Percentiles rank a stretch among this genome's conserved stretches.
These are phyloP conservation scores for Leishmania guyanensis DNA, from an alignment of 208 protist species.

Conservation along the genomic window DNA sequence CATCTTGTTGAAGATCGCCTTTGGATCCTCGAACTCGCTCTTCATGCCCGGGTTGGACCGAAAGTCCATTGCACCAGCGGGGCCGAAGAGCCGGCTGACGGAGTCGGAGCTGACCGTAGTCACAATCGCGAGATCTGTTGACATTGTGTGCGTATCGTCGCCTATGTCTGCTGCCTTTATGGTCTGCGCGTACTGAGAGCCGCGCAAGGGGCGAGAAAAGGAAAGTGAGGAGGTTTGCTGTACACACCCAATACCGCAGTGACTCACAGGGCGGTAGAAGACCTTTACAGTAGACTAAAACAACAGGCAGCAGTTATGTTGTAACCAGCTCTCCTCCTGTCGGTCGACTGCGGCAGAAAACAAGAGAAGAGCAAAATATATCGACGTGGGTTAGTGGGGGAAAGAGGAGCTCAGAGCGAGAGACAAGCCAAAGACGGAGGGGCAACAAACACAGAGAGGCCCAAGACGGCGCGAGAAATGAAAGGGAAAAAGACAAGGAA, in stretches of 20 bases:
- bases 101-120: conserved; percentile 80
- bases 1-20: conserved; percentile 77
- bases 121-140: conserved; percentile 34
- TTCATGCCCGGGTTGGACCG: conserved; percentile 63
- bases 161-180: background rate
- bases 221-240: background rate
- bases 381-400: background rate
- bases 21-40: conserved; percentile 52
- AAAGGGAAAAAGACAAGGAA: background rate
- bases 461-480: background rate
- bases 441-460: background rate
- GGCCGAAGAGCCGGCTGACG: conserved; percentile 63
- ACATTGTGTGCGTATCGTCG: conserved; percentile 5
- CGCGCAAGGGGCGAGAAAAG: background rate
- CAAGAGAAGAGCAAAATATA: background rate
- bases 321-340: background rate
- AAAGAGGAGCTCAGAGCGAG: background rate
- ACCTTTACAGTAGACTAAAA: background rate
- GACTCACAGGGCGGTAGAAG: background rate
- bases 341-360: background rate
- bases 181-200: background rate
- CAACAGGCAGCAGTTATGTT: background rate
- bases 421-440: background rate
- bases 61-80: conserved; percentile 72
- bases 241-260: background rate